Conservation (phyloP, 192 early-diverging fungal species). For the Lobosporangium transversale region DNA sequence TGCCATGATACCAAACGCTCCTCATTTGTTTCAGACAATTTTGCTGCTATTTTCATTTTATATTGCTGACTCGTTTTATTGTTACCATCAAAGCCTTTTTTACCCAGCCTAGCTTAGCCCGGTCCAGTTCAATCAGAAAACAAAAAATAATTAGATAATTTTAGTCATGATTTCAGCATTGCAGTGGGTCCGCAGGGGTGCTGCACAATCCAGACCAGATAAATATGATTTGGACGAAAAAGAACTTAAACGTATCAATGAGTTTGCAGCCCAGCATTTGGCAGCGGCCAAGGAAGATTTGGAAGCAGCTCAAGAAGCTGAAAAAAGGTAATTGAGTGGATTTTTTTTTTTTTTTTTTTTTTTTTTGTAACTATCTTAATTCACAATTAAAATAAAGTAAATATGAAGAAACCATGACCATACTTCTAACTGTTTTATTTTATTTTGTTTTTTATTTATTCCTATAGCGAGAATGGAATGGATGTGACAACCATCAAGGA, state of each 20-base stretch:
- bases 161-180: constrained; percentile 90
- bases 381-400: no score
- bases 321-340: constrained; percentile 57
- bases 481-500: constrained; percentile 50
- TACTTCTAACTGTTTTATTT: no score
- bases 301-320: constrained; percentile 58
- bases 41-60: no score
- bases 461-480: constrained; percentile 30
- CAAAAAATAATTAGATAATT: no score
- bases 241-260: constrained; percentile 85
- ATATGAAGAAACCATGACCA: no score
- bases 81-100: background rate
- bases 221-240: constrained; percentile 88
- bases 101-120: background rate
- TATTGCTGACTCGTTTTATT: no score
- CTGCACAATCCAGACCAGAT: constrained; percentile 82
- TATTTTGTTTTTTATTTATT: background rate
- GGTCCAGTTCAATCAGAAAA: constrained; percentile 8
- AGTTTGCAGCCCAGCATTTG: constrained; percentile 71
- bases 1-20: no score
- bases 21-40: no score
- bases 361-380: no score
- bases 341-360: no score
- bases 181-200: constrained; percentile 93
- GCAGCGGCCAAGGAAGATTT: constrained; percentile 72